These are phyloP conservation scores for Plantago ovata DNA, from an alignment of 257 asterid genomes.

Conservation along the genomic window DNA sequence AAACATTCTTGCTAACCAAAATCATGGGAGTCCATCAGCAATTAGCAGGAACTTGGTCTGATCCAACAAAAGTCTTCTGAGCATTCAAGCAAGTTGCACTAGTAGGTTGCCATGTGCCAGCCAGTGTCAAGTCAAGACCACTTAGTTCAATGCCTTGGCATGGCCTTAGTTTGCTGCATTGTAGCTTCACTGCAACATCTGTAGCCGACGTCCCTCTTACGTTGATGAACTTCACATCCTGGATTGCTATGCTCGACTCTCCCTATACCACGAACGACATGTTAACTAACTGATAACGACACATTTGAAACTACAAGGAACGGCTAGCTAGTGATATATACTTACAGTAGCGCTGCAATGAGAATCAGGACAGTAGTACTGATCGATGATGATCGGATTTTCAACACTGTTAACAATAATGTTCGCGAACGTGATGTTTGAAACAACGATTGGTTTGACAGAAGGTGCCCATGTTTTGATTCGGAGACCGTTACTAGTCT, in stretches of 20 bases:
- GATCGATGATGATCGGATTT: slow-evolving; percentile 33
- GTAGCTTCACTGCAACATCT: not conserved
- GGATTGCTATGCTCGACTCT: slow-evolving; percentile 6
- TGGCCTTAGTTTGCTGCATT: slow-evolving; percentile 16
- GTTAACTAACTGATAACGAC: not conserved
- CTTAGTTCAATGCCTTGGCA: slow-evolving; percentile 19
- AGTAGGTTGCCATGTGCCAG: slow-evolving; percentile 7
- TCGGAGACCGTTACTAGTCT: slow-evolving; percentile 22
- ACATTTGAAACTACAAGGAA: not conserved
- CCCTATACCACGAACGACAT: not conserved
- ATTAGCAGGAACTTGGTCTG: slow-evolving; percentile 13
- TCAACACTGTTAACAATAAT: slow-evolving; percentile 13
- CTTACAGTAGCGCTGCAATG: slow-evolving; percentile 10
- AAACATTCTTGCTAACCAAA: too few relatives aligned
- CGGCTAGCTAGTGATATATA: not conserved
- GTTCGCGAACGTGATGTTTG: slow-evolving; percentile 7
- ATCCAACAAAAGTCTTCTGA: slow-evolving; percentile 3
- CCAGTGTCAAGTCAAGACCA: slow-evolving; percentile 9
- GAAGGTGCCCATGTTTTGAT: slow-evolving; percentile 27
- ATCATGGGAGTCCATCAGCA: not conserved
- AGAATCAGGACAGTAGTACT: slow-evolving; percentile 22
- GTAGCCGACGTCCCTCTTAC: slow-evolving; percentile 13
- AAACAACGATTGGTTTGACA: not conserved
- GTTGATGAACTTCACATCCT: slow-evolving; percentile 12
- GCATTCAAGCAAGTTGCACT: slow-evolving; percentile 16